Base-by-base conservation (phyloP, 345 rosid species). In the Citrus glauca region DNA sequence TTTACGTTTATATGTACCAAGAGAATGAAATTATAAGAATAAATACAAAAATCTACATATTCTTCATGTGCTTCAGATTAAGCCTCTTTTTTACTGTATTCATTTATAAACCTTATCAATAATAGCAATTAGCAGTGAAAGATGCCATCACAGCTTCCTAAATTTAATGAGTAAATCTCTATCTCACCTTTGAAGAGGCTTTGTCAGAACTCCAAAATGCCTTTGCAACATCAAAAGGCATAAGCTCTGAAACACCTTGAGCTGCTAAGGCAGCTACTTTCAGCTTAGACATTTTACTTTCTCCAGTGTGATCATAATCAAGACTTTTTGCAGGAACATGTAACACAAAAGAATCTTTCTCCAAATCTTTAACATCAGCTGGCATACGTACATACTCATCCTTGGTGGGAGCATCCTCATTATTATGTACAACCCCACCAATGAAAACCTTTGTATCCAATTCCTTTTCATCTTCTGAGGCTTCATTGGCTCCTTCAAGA, bases 201-300 rank as follows among this genome's bases (percentile, higher is more conserved):
- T 86, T 92, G 71, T 92, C 92, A 24, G 88, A 78, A 83, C 87
- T 82, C 94, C 90, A 93, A 80, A 95, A 91, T 76, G 92, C 93
- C 87, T 92, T 90, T 63, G 97, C 94, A 79, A 93, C 85, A 73
- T 92, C 98, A 73, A 97, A 80, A 81, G 99, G 98, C 97, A 96
- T 92, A 82, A 96, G 88, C 83, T 93, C 97, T 60, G 97, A 90
- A 68, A 94, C 84, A 76, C 97, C 90, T 85, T 89, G 92, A 77
- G 98, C 92, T 79, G 94, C 93, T 78, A 92, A 68, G 66, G 95
- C 91, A 79, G 93, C 91, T 78, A 91, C 84, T 87, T 89, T 91
- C 80, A 87, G 84, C 86, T 83, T 89, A 17, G 93, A 87, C 19
- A 82, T 78, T 77, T 82, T 85, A 71, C 79, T 80, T 80, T 88